A percentile compares a stretch with the other conserved stretches of the same genome.
Evolutionary conservation across 257 asterid genomes (phyloP).

Genomic region (Gentiana straminea): DNA sequence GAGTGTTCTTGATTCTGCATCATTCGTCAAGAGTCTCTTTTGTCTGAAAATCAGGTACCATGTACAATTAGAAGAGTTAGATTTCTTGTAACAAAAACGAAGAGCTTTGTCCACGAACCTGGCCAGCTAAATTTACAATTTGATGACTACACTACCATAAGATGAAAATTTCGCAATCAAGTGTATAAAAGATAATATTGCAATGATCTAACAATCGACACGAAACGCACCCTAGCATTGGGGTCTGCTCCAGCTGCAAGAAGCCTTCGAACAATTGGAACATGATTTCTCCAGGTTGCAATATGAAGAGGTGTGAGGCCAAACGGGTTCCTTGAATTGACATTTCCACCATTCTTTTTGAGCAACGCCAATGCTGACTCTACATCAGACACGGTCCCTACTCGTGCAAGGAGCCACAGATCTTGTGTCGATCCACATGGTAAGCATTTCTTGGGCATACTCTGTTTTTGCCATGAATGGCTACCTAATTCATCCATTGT

Average conservation of each 20-base stretch:
- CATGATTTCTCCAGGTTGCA: constrained; percentile 92
- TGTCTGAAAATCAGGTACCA: neutral
- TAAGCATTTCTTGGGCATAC: constrained; percentile 26
- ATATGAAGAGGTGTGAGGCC: constrained; percentile 91
- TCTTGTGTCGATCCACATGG: constrained; percentile 38
- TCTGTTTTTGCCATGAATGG: constrained; percentile 50
- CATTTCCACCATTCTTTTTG: constrained; percentile 72
- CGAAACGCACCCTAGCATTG: constrained; percentile 76
- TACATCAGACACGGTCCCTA: constrained; percentile 65
- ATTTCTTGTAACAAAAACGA: neutral
- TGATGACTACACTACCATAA: constrained; percentile 19
- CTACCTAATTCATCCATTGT: constrained; percentile 43
- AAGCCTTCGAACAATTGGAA: constrained; percentile 74
- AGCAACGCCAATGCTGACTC: constrained; percentile 54
- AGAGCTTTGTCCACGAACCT: neutral
- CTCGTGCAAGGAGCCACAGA: constrained; percentile 58
- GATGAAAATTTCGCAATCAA: constrained; percentile 15
- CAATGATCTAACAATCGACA: constrained; percentile 19
- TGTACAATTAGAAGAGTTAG: neutral
- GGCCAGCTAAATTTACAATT: constrained; percentile 8
- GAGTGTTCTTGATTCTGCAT: no score
- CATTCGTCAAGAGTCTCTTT: no score
- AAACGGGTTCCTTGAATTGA: constrained; percentile 62
- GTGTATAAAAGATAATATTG: constrained; percentile 17
- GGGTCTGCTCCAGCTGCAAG: constrained; percentile 99